phyloP scores from a whole-genome alignment of 176 grass and related monocot genomes.

The Puccinellia tenuiflora region DNA sequence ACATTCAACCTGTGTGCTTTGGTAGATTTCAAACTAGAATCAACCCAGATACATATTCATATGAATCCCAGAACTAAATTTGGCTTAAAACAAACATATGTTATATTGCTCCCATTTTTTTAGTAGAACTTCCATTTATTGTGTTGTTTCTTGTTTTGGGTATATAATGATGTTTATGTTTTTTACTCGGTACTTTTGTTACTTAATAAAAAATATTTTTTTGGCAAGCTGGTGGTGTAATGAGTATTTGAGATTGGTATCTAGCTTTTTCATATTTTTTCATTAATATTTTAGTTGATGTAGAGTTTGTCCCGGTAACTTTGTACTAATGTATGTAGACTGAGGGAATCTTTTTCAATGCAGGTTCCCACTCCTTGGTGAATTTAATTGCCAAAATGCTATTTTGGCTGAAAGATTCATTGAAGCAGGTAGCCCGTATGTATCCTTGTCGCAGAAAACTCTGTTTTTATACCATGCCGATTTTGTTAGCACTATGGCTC shows the following conservation, averaged over 20 bases:
- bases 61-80: neutral
- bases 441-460: constrained; percentile 46
- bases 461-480: constrained; percentile 20
- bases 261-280: neutral
- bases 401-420: constrained; percentile 91
- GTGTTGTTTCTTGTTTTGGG: neutral
- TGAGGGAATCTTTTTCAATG: constrained; percentile 7
- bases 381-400: constrained; percentile 99
- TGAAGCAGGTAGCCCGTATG: constrained; percentile 98
- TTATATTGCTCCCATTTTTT: neutral
- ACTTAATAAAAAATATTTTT: too few species aligned
- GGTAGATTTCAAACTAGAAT: neutral
- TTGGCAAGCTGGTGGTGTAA: too few species aligned
- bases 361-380: constrained; percentile 73
- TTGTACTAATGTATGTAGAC: neutral
- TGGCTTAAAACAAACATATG: neutral
- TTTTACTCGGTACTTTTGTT: neutral
- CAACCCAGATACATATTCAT: neutral
- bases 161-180: neutral
- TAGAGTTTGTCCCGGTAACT: too few species aligned
- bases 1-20: neutral
- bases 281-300: neutral
- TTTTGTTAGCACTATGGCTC: constrained; percentile 7
- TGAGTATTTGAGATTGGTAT: neutral
- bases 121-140: neutral